Evolutionary conservation across 768 basidiomycete species (phyloP), one percentile per base, ranked within the genome.

Genomic region (Russula foetens): DNA sequence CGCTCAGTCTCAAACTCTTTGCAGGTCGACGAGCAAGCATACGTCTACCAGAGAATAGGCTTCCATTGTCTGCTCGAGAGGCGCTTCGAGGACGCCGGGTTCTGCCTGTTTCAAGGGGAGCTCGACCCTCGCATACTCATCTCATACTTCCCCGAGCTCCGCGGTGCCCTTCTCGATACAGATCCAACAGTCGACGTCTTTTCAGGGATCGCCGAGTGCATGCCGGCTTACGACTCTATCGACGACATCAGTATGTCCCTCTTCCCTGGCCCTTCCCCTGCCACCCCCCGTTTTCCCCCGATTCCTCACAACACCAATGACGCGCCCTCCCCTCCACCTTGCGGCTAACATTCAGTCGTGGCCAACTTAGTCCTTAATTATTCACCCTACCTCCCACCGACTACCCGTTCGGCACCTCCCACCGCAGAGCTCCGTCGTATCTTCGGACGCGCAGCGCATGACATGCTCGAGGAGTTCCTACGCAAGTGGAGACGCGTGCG

Each of bases 311-410:
- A 62, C 67, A 64, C 63, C 65, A 48, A 64, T 56, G 53, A 62
- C 68, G 51, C 60, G 45, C 76, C 56, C 2, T 15, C 31, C 72
- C 75, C 75, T 73, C 76, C 67, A 63, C 71, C n/a, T 78, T 80
- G 78, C 81, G 81, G 84, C 86, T 89, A 83, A 88, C 76, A 63
- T 75, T 69, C 76, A 94, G 93, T 94, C 81, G 81, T 81, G 73
- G 81, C 78, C 68, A 91, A 92, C 80, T 77, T 95, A 89, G 90
- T 92, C 79, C 81, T 83, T 78, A 93, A 94, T 70, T 94, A 95
- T 71, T 90, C 89, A 46, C 92, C 93, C 17, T 87, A 94, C 74
- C 80, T 96, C 66, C 72, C 82, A 26, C 88, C 84, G 21, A 78
- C 83, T 67, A 84, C 86, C 3, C 81, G 79, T 28, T 75, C 79